A percentile compares a stretch with the other conserved stretches of the same genome.
phyloP scores from a whole-genome alignment of 2,329 filamentous ascomycete species.

The Claviceps cyperi region DNA sequence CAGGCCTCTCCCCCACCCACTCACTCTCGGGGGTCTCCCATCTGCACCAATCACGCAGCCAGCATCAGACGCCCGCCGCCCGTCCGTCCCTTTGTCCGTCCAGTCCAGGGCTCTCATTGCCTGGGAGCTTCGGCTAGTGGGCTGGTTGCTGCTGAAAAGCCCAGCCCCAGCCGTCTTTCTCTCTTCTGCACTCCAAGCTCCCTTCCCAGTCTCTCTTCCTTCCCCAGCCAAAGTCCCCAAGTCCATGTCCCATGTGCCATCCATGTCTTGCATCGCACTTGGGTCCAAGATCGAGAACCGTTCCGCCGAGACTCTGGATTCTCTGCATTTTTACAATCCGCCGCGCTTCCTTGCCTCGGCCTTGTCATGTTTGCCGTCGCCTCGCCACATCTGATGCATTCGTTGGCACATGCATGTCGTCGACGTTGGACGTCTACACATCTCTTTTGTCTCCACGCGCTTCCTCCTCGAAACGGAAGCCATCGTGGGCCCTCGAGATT shows the following conservation, averaged over 20 bases:
- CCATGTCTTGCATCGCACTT: not conserved
- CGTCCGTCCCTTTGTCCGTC: too few relatives aligned
- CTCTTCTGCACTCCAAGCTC: not conserved
- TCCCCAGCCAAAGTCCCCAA: not conserved
- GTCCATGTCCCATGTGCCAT: too few relatives aligned
- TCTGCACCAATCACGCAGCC: not conserved
- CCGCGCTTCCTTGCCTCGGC: not conserved
- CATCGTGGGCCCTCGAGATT: conserved; percentile 6
- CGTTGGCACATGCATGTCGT: not conserved
- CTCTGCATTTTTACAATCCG: not conserved
- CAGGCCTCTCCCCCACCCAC: not conserved
- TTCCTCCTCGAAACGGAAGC: conserved; percentile 8
- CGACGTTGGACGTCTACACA: not conserved
- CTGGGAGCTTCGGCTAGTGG: not conserved
- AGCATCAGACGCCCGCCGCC: not conserved
- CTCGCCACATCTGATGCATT: not conserved
- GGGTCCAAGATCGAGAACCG: not conserved
- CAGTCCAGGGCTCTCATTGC: too few relatives aligned
- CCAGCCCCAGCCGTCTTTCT: not conserved
- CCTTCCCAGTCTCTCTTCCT: not conserved
- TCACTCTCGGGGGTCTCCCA: not conserved
- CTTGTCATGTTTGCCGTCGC: not conserved
- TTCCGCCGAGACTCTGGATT: not conserved
- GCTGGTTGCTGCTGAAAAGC: not conserved
- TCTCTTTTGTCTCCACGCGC: conserved; percentile 4